Evolutionary conservation across 768 basidiomycete genomes (phyloP).

Genomic region (Neoboletus brunneissimus): DNA sequence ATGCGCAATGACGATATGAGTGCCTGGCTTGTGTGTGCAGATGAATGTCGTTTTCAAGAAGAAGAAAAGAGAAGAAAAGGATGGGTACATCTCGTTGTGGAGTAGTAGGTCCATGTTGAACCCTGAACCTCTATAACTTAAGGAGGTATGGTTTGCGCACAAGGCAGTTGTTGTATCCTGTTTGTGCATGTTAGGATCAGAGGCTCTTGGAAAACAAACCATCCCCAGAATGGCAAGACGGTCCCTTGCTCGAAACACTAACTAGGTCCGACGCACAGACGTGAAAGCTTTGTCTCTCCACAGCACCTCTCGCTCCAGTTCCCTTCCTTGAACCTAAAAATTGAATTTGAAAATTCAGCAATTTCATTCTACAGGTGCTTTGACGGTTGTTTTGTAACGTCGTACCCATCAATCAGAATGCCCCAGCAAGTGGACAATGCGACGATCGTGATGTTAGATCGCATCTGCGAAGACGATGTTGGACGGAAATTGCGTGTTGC

Average conservation of each 20-base stretch:
- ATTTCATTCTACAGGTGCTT: not conserved
- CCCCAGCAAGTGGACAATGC: conserved; percentile 49
- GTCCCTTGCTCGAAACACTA: not conserved
- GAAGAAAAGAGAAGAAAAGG: no score
- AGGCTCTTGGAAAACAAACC: conserved; percentile 24
- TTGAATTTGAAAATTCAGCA: conserved; percentile 1
- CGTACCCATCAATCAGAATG: conserved; percentile 32
- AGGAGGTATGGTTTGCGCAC: not conserved
- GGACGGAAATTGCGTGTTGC: conserved; percentile 58
- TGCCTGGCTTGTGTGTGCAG: conserved; percentile 8
- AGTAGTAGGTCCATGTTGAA: not conserved
- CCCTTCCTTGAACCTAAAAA: conserved; percentile 1
- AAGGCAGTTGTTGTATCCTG: conserved; percentile 7
- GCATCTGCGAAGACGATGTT: conserved; percentile 37
- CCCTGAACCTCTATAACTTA: not conserved
- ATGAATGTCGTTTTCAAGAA: not conserved
- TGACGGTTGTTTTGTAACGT: not conserved
- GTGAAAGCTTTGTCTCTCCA: not conserved
- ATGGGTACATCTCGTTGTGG: not conserved
- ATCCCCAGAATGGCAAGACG: conserved; percentile 13
- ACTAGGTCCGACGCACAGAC: not conserved
- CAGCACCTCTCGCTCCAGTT: not conserved
- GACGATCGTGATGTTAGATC: conserved; percentile 42
- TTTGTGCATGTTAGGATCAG: conserved; percentile 32
- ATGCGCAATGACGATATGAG: conserved; percentile 16